Percentiles rank a stretch among this genome's conserved stretches.
phyloP scores from a whole-genome alignment of 345 rosid genomes.

The Turnera subulata region DNA sequence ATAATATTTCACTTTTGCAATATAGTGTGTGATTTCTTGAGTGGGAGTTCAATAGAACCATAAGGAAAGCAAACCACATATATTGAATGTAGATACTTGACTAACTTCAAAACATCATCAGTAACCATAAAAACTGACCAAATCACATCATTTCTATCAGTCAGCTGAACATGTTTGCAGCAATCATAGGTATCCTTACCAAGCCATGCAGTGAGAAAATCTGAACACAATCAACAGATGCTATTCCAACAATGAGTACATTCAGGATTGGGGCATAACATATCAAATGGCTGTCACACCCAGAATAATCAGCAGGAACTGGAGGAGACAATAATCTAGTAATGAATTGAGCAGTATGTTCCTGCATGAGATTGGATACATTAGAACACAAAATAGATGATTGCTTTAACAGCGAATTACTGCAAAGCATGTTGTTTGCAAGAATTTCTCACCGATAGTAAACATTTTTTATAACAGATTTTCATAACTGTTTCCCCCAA shows the following conservation, averaged over 20 bases:
- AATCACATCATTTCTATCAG: background rate
- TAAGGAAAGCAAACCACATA: background rate
- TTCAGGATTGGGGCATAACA: constrained; percentile 66
- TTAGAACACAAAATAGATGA: background rate
- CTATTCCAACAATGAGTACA: constrained; percentile 79
- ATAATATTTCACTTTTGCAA: background rate
- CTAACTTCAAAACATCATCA: background rate
- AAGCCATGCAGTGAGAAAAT: constrained; percentile 82
- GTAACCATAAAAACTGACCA: too few relatives aligned
- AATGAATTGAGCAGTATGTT: constrained; percentile 67
- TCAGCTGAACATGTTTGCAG: background rate
- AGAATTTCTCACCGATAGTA: background rate
- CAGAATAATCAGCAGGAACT: constrained; percentile 58
- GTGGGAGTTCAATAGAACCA: background rate
- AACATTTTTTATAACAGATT: background rate
- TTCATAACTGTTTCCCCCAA: background rate
- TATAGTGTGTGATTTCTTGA: background rate
- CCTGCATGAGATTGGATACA: constrained; percentile 42
- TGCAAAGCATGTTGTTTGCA: background rate
- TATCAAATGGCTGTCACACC: constrained; percentile 67
- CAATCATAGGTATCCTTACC: constrained; percentile 40
- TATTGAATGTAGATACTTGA: background rate
- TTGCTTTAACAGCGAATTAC: background rate
- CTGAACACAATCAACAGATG: constrained; percentile 80
- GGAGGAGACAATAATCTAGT: constrained; percentile 70